Conservation (phyloP, 805 yeast species). For the Candida sanyiensis region DNA sequence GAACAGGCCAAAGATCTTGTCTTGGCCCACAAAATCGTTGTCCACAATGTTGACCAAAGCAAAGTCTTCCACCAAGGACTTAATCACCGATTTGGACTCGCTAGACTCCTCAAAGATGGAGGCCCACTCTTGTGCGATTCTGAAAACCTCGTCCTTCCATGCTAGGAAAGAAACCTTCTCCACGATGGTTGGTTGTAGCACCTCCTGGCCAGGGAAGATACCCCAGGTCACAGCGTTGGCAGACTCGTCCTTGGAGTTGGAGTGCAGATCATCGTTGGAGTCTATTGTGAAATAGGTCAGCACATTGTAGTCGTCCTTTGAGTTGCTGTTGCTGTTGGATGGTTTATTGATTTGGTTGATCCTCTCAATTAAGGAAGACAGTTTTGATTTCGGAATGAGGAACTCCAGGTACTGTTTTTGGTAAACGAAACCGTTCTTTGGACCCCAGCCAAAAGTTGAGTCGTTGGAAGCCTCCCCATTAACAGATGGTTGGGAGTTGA, state of each 20-base stretch:
- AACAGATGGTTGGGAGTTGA: slow-evolving; percentile 92
- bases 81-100: slow-evolving; percentile 32
- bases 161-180: slow-evolving; percentile 89
- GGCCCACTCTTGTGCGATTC: slow-evolving; percentile 79
- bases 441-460: slow-evolving; percentile 89
- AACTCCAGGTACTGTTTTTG: slow-evolving; percentile 93
- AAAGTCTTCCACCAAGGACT: slow-evolving; percentile 49
- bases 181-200: slow-evolving; percentile 92
- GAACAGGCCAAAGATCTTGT: slow-evolving; percentile 52
- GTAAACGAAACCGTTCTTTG: slow-evolving; percentile 84
- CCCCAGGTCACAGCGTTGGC: slow-evolving; percentile 99
- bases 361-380: slow-evolving; percentile 33
- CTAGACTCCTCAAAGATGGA: slow-evolving; percentile 38
- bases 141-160: slow-evolving; percentile 94
- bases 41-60: slow-evolving; percentile 85
- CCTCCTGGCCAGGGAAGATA: slow-evolving; percentile 92
- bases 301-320: slow-evolving; percentile 36
- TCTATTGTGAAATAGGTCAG: slow-evolving; percentile 78
- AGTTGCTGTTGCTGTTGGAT: slow-evolving; percentile 17
- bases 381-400: slow-evolving; percentile 53
- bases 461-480: slow-evolving; percentile 73
- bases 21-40: slow-evolving; percentile 65
- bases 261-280: slow-evolving; percentile 45
- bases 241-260: slow-evolving; percentile 64
- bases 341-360: slow-evolving; percentile 43